Percentiles rank a stretch among this genome's conserved stretches.
Conservation (phyloP, 192 early-diverging fungal genomes). For the Chytriomyces hyalinus region DNA sequence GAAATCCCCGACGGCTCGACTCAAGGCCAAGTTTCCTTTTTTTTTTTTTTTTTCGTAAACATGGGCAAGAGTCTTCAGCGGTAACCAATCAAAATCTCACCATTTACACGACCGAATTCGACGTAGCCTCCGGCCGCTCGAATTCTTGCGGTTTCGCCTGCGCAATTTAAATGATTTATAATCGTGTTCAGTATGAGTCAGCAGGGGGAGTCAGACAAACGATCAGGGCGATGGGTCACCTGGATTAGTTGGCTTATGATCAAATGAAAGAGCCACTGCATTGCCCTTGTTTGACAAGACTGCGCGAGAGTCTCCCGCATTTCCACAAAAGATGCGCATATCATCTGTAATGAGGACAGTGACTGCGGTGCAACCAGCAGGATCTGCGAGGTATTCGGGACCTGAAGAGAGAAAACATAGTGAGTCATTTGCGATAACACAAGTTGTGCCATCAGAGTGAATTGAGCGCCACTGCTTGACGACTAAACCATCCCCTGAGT, state of each 20-base stretch:
- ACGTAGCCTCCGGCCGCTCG: slow-evolving; percentile 93
- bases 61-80: not conserved
- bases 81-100: slow-evolving; percentile 43
- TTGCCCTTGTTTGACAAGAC: slow-evolving; percentile 82
- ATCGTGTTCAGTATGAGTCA: not conserved
- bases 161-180: slow-evolving; percentile 10
- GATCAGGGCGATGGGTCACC: slow-evolving; percentile 6
- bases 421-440: too few relatives aligned
- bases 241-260: slow-evolving; percentile 94
- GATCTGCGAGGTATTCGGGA: slow-evolving; percentile 76
- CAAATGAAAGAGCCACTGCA: slow-evolving; percentile 79
- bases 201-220: slow-evolving; percentile 2
- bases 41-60: slow-evolving; percentile 1
- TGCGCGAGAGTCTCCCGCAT: slow-evolving; percentile 96
- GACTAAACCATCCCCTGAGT: too few relatives aligned
- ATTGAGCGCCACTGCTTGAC: too few relatives aligned
- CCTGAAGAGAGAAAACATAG: slow-evolving; percentile 47
- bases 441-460: too few relatives aligned
- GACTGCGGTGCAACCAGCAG: slow-evolving; percentile 98
- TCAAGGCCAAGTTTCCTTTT: slow-evolving; percentile 89
- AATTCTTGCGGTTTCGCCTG: slow-evolving; percentile 83
- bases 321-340: slow-evolving; percentile 79
- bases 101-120: slow-evolving; percentile 98
- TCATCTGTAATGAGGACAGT: slow-evolving; percentile 83
- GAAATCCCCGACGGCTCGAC: slow-evolving; percentile 97